phyloP scores from a whole-genome alignment of 164 flowering plant genomes.

The Sextonia rubra region DNA sequence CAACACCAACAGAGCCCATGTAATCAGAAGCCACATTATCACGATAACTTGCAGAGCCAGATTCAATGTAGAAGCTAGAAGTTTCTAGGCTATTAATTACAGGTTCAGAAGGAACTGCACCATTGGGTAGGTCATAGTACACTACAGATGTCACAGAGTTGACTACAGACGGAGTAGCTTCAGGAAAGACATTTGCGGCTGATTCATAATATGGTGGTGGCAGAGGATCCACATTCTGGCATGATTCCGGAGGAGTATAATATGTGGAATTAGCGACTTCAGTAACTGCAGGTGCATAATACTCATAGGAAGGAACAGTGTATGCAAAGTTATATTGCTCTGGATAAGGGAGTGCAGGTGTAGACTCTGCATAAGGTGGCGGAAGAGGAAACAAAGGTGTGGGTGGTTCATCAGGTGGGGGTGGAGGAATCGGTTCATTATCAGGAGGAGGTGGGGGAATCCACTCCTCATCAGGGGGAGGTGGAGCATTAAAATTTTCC shows the following conservation, averaged over 20 bases:
- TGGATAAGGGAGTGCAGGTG: conserved; percentile 39
- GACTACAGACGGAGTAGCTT: conserved; percentile 28
- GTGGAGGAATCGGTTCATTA: conserved; percentile 71
- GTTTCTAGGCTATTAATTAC: conserved; percentile 24
- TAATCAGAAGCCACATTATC: conserved; percentile 25
- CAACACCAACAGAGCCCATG: conserved; percentile 17
- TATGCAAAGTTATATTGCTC: conserved; percentile 45
- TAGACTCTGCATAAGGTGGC: conserved; percentile 40
- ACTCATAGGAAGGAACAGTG: conserved; percentile 36
- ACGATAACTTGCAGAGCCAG: conserved; percentile 24
- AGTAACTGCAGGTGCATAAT: conserved; percentile 44
- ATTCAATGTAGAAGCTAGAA: conserved; percentile 24
- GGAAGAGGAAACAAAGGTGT: conserved; percentile 34
- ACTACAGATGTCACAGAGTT: conserved; percentile 38
- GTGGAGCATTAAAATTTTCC: conserved; percentile 39
- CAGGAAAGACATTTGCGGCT: conserved; percentile 32
- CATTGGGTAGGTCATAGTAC: conserved; percentile 48
- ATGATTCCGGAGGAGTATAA: conserved; percentile 48
- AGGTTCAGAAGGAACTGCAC: conserved; percentile 27
- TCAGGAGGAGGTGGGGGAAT: conserved; percentile 97
- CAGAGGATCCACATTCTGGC: conserved; percentile 37
- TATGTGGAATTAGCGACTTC: conserved; percentile 33
- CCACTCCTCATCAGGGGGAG: conserved; percentile 79
- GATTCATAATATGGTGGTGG: conserved; percentile 43
- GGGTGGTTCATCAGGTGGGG: conserved; percentile 76